Percentiles rank a stretch among this genome's conserved stretches.
Conservation (phyloP, 75 land plant genomes). For the Pinus tabuliformis region DNA sequence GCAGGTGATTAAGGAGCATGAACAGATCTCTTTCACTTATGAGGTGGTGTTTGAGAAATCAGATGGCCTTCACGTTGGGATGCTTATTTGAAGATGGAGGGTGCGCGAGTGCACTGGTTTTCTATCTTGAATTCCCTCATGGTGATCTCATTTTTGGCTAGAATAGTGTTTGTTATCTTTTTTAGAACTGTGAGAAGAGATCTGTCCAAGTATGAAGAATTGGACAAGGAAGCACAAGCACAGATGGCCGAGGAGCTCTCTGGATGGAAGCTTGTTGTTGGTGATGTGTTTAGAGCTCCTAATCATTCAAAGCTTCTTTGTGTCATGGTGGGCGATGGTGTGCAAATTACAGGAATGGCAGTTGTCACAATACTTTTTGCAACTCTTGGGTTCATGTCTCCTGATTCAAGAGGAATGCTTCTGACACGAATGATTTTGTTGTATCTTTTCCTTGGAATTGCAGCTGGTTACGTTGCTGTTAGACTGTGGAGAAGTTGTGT, state of each 20-base stretch:
- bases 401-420: conserved; percentile 88
- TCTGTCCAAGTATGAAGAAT: conserved; percentile 81
- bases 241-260: conserved; percentile 95
- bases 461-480: conserved; percentile 78
- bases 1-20: too few species aligned
- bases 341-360: conserved; percentile 85
- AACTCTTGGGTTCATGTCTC: conserved; percentile 93
- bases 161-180: conserved; percentile 88
- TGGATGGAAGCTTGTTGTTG: conserved; percentile 91
- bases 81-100: conserved; percentile 92
- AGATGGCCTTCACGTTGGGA: conserved; percentile 94
- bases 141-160: conserved; percentile 88
- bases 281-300: conserved; percentile 85
- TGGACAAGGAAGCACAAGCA: conserved; percentile 88
- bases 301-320: conserved; percentile 53
- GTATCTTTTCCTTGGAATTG: conserved; percentile 73
- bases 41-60: too few species aligned
- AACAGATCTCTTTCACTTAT: too few species aligned
- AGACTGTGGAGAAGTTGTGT: too few species aligned
- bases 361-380: conserved; percentile 81
- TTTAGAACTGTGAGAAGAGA: conserved; percentile 80
- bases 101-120: conserved; percentile 83
- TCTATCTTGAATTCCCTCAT: conserved; percentile 86
- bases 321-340: conserved; percentile 81
- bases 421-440: conserved; percentile 81